These are phyloP conservation scores for Botrytis galanthina DNA, from an alignment of 2,329 filamentous ascomycete genomes.

Conservation along the genomic window DNA sequence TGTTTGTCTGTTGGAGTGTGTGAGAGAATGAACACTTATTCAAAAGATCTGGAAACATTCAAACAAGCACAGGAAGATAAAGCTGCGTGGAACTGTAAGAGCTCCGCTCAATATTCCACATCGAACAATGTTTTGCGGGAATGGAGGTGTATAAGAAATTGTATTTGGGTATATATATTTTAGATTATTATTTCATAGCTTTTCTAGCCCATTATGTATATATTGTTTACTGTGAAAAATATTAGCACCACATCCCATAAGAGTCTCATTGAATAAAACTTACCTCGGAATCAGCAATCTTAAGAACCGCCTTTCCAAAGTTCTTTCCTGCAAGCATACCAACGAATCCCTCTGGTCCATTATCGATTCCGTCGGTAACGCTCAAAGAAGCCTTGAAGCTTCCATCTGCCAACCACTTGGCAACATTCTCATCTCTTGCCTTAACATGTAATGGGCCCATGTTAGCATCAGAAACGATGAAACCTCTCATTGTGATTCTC, in stretches of 20 bases:
- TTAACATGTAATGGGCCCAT: constrained; percentile 59
- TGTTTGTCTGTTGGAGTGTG: neutral
- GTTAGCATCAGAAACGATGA: constrained; percentile 61
- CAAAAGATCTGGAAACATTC: neutral
- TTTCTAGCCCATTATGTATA: neutral
- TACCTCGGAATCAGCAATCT: constrained; percentile 46
- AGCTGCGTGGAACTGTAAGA: neutral
- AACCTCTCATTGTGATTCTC: constrained; percentile 63
- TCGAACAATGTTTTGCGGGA: no score
- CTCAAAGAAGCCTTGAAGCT: constrained; percentile 59
- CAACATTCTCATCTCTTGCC: constrained; percentile 64
- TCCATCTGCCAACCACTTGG: constrained; percentile 67
- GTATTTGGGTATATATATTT: neutral
- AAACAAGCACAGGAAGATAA: neutral
- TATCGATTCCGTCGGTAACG: constrained; percentile 65
- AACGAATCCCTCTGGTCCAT: constrained; percentile 61
- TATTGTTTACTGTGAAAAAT: neutral
- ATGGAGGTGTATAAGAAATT: no score
- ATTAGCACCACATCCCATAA: neutral
- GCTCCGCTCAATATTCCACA: fast-evolving
- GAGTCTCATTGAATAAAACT: neutral
- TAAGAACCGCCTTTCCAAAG: constrained; percentile 70
- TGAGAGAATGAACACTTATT: neutral
- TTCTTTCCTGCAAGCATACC: constrained; percentile 68
- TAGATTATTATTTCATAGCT: neutral